Percentiles rank a stretch among this genome's conserved stretches.
Evolutionary conservation across 2,329 filamentous ascomycete species (phyloP).

Genomic region (Periglandula ipomoeae): DNA sequence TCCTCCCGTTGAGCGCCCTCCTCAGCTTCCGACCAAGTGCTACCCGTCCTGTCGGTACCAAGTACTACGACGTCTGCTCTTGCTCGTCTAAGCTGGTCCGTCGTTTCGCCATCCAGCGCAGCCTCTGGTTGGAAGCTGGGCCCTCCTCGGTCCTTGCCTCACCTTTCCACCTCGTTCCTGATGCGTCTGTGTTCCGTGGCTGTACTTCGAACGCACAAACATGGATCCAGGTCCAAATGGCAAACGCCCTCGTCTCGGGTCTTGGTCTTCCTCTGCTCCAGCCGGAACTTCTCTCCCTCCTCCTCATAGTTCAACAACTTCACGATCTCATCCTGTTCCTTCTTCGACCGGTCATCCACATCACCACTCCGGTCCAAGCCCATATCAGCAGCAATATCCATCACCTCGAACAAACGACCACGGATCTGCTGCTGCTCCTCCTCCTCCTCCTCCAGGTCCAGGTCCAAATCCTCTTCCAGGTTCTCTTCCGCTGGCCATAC

Average conservation of each 20-base stretch:
- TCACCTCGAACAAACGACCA: slow-evolving; percentile 24
- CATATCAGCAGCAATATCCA: slow-evolving; percentile 32
- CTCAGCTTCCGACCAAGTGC: slow-evolving; percentile 14
- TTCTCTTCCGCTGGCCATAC: slow-evolving; percentile 16
- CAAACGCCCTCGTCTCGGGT: slow-evolving; percentile 48
- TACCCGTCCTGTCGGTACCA: background rate
- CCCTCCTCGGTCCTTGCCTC: slow-evolving; percentile 29
- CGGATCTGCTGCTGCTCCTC: slow-evolving; percentile 9
- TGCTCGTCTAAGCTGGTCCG: slow-evolving; percentile 11
- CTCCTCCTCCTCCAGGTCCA: background rate
- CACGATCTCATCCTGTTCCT: slow-evolving; percentile 10
- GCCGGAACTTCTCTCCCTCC: slow-evolving; percentile 40
- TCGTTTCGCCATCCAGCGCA: slow-evolving; percentile 16
- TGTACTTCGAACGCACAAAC: slow-evolving; percentile 33
- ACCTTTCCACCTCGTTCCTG: slow-evolving; percentile 24
- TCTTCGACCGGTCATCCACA: slow-evolving; percentile 12
- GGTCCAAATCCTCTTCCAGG: slow-evolving; percentile 12
- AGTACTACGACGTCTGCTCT: too few species aligned
- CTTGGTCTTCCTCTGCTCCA: slow-evolving; percentile 39
- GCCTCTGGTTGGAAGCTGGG: slow-evolving; percentile 19
- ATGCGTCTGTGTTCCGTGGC: slow-evolving; percentile 24
- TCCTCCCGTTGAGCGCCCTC: slow-evolving; percentile 19
- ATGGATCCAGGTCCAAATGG: slow-evolving; percentile 51
- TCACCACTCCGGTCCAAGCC: slow-evolving; percentile 21
- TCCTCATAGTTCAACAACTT: slow-evolving; percentile 28